phyloP scores from a whole-genome alignment of 371 early-diverging fungal genomes.

The Entomophthora muscae region DNA sequence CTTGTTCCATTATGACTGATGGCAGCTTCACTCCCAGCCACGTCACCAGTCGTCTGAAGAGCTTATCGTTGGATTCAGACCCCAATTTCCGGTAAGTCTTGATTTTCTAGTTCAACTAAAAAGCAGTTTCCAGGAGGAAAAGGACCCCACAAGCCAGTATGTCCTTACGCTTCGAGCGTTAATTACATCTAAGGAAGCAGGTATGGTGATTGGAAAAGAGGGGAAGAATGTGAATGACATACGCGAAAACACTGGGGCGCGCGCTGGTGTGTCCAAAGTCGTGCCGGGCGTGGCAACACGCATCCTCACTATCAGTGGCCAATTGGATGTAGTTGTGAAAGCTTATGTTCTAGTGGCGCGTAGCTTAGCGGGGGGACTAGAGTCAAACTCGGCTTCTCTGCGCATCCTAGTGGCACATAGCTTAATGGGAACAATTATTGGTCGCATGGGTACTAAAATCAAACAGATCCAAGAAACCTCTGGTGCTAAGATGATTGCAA shows the following conservation, averaged over 20 bases:
- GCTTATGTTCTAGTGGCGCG: slow-evolving; percentile 2
- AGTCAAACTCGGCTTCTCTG: slow-evolving; percentile 21
- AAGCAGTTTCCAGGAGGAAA: background rate
- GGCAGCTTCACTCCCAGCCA: background rate
- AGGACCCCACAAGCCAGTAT: background rate
- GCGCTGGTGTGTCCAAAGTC: slow-evolving; percentile 60
- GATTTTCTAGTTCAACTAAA: background rate
- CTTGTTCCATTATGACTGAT: background rate
- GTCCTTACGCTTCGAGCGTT: slow-evolving; percentile 34
- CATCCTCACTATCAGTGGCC: slow-evolving; percentile 53
- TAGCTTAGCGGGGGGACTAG: background rate
- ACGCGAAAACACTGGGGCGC: slow-evolving; percentile 51
- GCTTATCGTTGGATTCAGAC: background rate
- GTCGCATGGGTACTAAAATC: slow-evolving; percentile 67
- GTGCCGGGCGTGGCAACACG: slow-evolving; percentile 54
- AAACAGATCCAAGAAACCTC: slow-evolving; percentile 71
- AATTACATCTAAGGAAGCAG: slow-evolving; percentile 65
- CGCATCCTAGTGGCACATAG: slow-evolving; percentile 67
- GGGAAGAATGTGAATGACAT: slow-evolving; percentile 68
- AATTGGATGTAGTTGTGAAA: slow-evolving; percentile 33
- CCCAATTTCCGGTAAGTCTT: background rate
- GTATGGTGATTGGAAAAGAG: slow-evolving; percentile 62
- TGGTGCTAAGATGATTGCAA: slow-evolving; percentile 60
- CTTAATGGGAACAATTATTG: slow-evolving; percentile 75
- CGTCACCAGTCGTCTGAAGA: background rate